Base-by-base conservation (phyloP, 2,329 filamentous ascomycete genomes). In the Thelonectria discophora region DNA sequence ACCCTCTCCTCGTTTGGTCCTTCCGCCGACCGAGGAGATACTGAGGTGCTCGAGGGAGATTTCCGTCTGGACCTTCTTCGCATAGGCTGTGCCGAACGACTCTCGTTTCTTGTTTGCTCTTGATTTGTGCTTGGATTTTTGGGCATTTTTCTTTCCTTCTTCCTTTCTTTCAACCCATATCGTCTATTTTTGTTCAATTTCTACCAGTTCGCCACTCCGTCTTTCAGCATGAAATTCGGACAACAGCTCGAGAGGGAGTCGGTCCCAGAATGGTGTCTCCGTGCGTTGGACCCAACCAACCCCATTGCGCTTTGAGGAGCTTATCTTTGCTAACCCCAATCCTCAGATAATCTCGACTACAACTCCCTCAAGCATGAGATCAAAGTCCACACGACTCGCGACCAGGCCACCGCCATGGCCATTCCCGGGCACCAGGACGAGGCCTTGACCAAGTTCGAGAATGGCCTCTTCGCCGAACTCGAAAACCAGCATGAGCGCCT, bases 331-430 rank as follows among this genome's bases (percentile, higher is more conserved):
- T 42, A 43, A 70, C 52, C n/a, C 8, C 12, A 50, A 46, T 51
- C 48, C 57, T 7, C 45, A 92, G 90, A 94, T 75, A 95, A 96
- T 77, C 88, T 96, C 77, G 92, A 95, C 76, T 96, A 96, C 82
- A 92, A 94, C 75, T 90, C 91, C 50, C 85, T 96, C 65, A 96
- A 96, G 78, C 85, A 91, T 75, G 84, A 92, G 72, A 94, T 96
- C 81, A 95, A 94, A 76, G 85, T 85, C 62, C 86, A 93, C 73
- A 96, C 92, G 2, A 90, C 88, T 12, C 86, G 84, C 46, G 87
- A 89, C 75, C 87, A 90, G 70, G 89, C 88, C 50, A 82, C 81
- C 27, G 89, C 90, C 47, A 87, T 93, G 58, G 84, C 88, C 18
- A 94, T 95, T 56, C 92, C 92, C 1, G 91, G 91, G 15, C 87